A percentile compares a stretch with the other conserved stretches of the same genome.
Evolutionary conservation across 1,284 basidiomycete genomes (phyloP).

Genomic region (Heterobasidion irregulare): DNA sequence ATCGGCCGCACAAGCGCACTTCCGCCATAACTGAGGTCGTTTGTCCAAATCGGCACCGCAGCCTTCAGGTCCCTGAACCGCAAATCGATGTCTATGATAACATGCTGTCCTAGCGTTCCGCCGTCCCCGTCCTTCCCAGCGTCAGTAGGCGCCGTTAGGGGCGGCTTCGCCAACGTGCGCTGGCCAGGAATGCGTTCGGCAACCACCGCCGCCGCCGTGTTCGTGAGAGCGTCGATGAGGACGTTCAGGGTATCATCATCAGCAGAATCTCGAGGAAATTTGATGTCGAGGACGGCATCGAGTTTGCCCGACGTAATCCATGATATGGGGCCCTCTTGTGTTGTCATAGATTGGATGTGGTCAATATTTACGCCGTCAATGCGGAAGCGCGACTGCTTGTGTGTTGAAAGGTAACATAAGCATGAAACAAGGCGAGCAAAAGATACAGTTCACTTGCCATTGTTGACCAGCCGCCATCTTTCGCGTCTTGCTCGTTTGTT

Average conservation of each 20-base stretch:
- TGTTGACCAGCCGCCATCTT: slow-evolving; percentile 77
- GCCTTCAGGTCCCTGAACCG: slow-evolving; percentile 96
- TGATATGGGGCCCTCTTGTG: slow-evolving; percentile 83
- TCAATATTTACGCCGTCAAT: slow-evolving; percentile 98
- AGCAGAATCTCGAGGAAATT: slow-evolving; percentile 83
- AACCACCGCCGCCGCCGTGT: slow-evolving; percentile 42
- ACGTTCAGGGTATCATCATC: slow-evolving; percentile 71
- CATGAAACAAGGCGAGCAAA: neutral
- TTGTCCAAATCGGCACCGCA: slow-evolving; percentile 85
- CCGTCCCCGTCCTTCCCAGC: slow-evolving; percentile 22
- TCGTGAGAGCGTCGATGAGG: slow-evolving; percentile 79
- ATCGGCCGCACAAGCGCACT: slow-evolving; percentile 95
- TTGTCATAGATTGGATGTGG: slow-evolving; percentile 84
- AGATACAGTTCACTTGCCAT: slow-evolving; percentile 53
- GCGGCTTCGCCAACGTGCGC: slow-evolving; percentile 79
- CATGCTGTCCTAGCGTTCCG: slow-evolving; percentile 18
- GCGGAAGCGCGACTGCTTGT: slow-evolving; percentile 77
- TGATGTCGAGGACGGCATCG: slow-evolving; percentile 96
- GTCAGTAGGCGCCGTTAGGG: slow-evolving; percentile 66
- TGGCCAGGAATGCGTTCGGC: slow-evolving; percentile 82
- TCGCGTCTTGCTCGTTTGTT: slow-evolving; percentile 77
- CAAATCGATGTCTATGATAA: slow-evolving; percentile 91
- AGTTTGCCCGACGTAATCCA: slow-evolving; percentile 98
- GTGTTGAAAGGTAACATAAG: neutral
- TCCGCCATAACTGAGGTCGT: slow-evolving; percentile 85